Base-by-base conservation (phyloP, 768 basidiomycete genomes). In the Mycena vitilis region DNA sequence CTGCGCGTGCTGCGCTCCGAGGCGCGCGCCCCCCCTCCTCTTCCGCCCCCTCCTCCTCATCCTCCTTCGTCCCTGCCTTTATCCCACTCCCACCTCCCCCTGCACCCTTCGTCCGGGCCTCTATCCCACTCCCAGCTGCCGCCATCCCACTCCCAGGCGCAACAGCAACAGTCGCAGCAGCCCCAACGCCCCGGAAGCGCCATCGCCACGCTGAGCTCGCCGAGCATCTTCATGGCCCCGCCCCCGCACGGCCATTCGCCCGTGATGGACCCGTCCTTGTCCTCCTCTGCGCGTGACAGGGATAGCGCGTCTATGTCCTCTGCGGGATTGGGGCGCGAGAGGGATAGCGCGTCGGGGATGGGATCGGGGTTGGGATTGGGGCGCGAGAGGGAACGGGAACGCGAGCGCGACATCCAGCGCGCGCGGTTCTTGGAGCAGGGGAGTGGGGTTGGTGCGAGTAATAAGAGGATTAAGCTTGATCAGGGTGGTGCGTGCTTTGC, bases 381-480 rank as follows among this genome's bases (percentile, higher is more conserved):
- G n/a, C n/a, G n/a, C n/a, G n/a, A n/a, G n/a, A n/a, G n/a, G n/a
- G n/a, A 25, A 18, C 57, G 64, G 37, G 69, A 70, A 38, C 38
- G 38, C 8, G 38, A 40, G 15, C 70, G 66, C 8, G 70, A 71
- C 25, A 20, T 64, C 13, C 70, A 68, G 37, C 70, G 70, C 25
- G 70, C 70, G 23, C 63, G 70, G 8, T 71, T 68, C 40, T 51
- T 71, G 6, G 70, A 71, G 25, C 61, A 63, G 47, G 63, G 66
- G 12, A 71, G n/a, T n/a, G n/a, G n/a, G n/a, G n/a, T n/a, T n/a
- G n/a, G n/a, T n/a, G n/a, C n/a, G n/a, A n/a, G 54, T 25, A 58
- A 37, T n/a, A 70, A 70, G 61, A 60, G 69, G 20, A 70, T 70
- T 22, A 69, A 69, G 38, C 53, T 69, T 11, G 68, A 69, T 40